Conservation (phyloP, 805 yeast species). For the Wickerhamiella nectarea region DNA sequence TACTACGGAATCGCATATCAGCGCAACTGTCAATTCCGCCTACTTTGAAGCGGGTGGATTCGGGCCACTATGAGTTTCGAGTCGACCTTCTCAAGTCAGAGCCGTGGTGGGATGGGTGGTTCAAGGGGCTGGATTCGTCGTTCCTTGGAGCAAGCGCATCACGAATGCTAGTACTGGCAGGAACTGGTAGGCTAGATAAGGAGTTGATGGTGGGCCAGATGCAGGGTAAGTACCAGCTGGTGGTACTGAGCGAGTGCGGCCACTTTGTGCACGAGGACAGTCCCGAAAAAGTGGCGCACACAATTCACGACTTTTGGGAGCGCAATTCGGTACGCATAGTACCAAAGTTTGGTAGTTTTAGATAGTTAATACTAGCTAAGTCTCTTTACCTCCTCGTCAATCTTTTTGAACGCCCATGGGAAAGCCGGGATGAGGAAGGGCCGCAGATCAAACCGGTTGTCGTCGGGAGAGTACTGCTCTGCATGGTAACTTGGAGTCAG, state of each 20-base stretch:
- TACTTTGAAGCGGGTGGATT: constrained; percentile 30
- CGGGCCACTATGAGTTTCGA: constrained; percentile 39
- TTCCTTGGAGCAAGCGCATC: constrained; percentile 42
- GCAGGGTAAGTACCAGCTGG: constrained; percentile 89
- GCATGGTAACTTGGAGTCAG: constrained; percentile 96
- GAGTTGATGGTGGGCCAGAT: constrained; percentile 85
- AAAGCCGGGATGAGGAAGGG: constrained; percentile 94
- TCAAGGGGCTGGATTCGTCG: constrained; percentile 44
- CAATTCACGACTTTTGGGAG: constrained; percentile 29
- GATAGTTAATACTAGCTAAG: constrained; percentile 12
- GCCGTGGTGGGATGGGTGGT: constrained; percentile 74
- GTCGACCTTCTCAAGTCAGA: constrained; percentile 49
- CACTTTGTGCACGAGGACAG: constrained; percentile 94
- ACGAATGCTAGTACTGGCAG: constrained; percentile 68
- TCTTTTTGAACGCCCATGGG: constrained; percentile 79
- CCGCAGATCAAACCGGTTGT: constrained; percentile 86
- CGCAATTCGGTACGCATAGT: constrained; percentile 23
- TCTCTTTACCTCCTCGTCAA: constrained; percentile 50
- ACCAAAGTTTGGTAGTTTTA: constrained; percentile 26
- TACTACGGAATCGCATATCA: constrained; percentile 43
- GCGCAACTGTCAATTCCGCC: constrained; percentile 74
- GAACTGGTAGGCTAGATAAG: constrained; percentile 79
- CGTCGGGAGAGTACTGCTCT: constrained; percentile 96
- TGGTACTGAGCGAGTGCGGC: constrained; percentile 69
- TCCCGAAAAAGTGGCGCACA: constrained; percentile 51